Conservation (phyloP, 2,329 filamentous ascomycete species). For the Fusarium secorum region DNA sequence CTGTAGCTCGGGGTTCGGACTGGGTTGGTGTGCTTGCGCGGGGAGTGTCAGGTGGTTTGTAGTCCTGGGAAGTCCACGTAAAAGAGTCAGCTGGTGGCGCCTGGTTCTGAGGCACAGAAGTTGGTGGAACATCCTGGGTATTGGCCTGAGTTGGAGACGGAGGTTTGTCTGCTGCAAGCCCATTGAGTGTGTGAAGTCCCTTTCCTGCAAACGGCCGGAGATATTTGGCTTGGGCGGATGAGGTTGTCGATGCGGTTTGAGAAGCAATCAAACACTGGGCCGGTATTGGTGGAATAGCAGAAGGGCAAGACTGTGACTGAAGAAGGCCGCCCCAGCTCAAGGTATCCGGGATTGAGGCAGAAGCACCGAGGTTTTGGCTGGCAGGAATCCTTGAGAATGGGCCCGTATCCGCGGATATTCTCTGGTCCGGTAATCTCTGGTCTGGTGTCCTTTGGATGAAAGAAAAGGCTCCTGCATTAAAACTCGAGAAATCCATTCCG, state of each 20-base stretch:
- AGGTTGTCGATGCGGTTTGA: constrained; percentile 62
- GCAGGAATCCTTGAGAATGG: constrained; percentile 17
- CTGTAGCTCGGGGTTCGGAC: constrained; percentile 38
- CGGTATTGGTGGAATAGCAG: constrained; percentile 55
- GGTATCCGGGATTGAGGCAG: constrained; percentile 61
- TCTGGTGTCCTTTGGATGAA: constrained; percentile 46
- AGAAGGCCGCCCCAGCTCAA: constrained; percentile 58
- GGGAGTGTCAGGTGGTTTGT: constrained; percentile 26
- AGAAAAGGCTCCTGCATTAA: constrained; percentile 46
- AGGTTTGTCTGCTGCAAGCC: constrained; percentile 40
- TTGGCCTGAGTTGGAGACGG: constrained; percentile 46
- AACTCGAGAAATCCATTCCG: constrained; percentile 53
- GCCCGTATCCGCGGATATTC: constrained; percentile 38
- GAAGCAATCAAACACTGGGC: constrained; percentile 60
- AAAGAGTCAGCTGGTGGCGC: constrained; percentile 37
- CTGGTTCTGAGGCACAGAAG: constrained; percentile 24
- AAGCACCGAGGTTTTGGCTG: constrained; percentile 36
- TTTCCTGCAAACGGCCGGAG: constrained; percentile 64
- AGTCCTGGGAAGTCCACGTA: constrained; percentile 35
- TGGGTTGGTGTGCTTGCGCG: constrained; percentile 40
- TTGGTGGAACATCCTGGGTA: constrained; percentile 24
- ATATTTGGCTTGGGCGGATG: constrained; percentile 60
- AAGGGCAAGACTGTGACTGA: constrained; percentile 50
- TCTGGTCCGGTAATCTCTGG: constrained; percentile 39
- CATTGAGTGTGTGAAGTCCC: constrained; percentile 62